phyloP scores from a whole-genome alignment of 108 stramenopile genomes.

The Nitzschia putrida region DNA sequence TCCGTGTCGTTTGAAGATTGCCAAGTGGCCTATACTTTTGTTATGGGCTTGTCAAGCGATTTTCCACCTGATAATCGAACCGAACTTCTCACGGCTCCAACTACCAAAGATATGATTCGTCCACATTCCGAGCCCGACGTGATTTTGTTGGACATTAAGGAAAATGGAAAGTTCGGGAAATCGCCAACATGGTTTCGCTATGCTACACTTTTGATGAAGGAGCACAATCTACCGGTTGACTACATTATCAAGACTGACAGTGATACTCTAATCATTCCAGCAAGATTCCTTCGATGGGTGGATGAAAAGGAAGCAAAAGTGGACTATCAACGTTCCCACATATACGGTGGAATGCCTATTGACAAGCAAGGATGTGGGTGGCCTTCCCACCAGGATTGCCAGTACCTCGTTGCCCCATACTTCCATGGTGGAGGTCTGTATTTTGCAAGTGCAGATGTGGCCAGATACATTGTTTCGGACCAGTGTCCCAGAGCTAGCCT shows the following conservation, averaged over 20 bases:
- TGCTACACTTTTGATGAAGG: slow-evolving; percentile 19
- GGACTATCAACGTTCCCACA: slow-evolving; percentile 1
- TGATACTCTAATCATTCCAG: slow-evolving; percentile 25
- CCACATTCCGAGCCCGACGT: slow-evolving; percentile 17
- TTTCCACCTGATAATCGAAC: slow-evolving; percentile 16
- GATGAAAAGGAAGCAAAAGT: slow-evolving; percentile 12
- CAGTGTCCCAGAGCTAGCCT: slow-evolving; percentile 3
- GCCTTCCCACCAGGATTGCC: slow-evolving; percentile 14
- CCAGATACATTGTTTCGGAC: slow-evolving; percentile 24
- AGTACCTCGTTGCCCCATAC: not conserved
- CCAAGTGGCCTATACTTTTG: slow-evolving; percentile 36
- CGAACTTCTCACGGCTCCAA: slow-evolving; percentile 8
- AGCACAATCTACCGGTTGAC: slow-evolving; percentile 7
- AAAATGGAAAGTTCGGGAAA: slow-evolving; percentile 44
- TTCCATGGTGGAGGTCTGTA: slow-evolving; percentile 19
- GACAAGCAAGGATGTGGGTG: slow-evolving; percentile 15
- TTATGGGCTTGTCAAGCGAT: slow-evolving; percentile 17
- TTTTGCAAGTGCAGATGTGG: slow-evolving; percentile 15
- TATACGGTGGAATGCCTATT: slow-evolving; percentile 16
- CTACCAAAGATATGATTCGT: not conserved
- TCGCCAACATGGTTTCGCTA: slow-evolving; percentile 46
- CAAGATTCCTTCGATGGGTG: slow-evolving; percentile 13
- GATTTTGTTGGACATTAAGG: slow-evolving; percentile 30
- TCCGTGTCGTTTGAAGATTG: slow-evolving; percentile 4
- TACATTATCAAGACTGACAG: slow-evolving; percentile 37